phyloP scores from a whole-genome alignment of 768 basidiomycete species.

The Lactarius sp. region DNA sequence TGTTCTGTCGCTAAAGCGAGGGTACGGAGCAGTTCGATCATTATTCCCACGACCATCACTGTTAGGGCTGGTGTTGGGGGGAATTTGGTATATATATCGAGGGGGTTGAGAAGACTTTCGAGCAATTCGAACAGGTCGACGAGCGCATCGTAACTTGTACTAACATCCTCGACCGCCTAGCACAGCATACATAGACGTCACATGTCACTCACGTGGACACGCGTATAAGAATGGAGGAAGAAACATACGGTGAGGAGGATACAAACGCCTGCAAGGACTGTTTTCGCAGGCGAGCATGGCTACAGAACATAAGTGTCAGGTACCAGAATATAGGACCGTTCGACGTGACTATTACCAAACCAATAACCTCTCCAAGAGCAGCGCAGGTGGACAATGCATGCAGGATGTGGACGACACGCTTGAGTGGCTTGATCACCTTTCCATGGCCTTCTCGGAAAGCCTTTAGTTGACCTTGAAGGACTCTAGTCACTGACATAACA shows the following conservation, averaged over 20 bases:
- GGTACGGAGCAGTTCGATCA: background rate
- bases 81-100: background rate
- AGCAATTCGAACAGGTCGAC: too few species aligned
- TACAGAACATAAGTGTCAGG: background rate
- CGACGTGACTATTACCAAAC: background rate
- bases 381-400: background rate
- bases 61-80: background rate
- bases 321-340: too few species aligned
- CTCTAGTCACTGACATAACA: background rate
- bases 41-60: background rate
- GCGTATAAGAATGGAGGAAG: too few species aligned
- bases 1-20: too few species aligned
- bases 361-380: background rate
- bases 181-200: background rate
- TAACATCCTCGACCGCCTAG: too few species aligned
- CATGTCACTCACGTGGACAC: too few species aligned
- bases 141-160: too few species aligned
- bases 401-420: background rate
- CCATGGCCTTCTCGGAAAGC: background rate
- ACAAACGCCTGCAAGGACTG: background rate
- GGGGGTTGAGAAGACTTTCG: background rate
- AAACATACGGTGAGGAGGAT: background rate
- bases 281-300: background rate
- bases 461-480: background rate
- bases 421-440: conserved; percentile 1